Evolutionary conservation across 2,329 filamentous ascomycete species (phyloP).

Genomic region (Aspergillus felis): DNA sequence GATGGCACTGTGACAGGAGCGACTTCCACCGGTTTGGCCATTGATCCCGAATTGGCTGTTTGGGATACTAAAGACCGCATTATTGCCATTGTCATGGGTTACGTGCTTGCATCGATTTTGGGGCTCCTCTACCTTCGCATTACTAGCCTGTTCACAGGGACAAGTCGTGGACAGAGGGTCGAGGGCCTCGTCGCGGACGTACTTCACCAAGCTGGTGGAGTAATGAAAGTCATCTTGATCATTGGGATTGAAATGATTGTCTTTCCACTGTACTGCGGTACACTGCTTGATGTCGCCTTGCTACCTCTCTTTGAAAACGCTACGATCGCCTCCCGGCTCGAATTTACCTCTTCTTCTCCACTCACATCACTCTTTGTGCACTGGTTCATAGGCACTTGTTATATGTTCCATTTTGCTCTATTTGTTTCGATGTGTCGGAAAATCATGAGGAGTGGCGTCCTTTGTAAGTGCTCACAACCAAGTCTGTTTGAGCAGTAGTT

Average conservation of each 20-base stretch:
- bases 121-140: constrained; percentile 76
- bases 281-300: constrained; percentile 82
- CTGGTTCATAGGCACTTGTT: constrained; percentile 97
- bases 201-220: constrained; percentile 88
- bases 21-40: constrained; percentile 19
- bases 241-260: constrained; percentile 99
- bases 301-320: constrained; percentile 83
- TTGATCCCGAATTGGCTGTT: constrained; percentile 59
- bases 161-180: constrained; percentile 51
- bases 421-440: constrained; percentile 99
- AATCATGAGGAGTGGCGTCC: constrained; percentile 89
- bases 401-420: constrained; percentile 99
- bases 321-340: constrained; percentile 69
- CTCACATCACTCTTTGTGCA: constrained; percentile 93
- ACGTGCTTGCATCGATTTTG: constrained; percentile 68
- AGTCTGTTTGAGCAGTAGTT: not conserved
- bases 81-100: constrained; percentile 77
- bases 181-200: constrained; percentile 75
- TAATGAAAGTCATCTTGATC: constrained; percentile 96
- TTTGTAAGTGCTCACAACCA: constrained; percentile 60
- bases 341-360: constrained; percentile 74
- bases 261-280: constrained; percentile 91
- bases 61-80: constrained; percentile 67
- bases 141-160: constrained; percentile 63
- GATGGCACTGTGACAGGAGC: constrained; percentile 19